phyloP scores from a whole-genome alignment of 2,329 filamentous ascomycete genomes.

The Talaromyces albobiverticillius region DNA sequence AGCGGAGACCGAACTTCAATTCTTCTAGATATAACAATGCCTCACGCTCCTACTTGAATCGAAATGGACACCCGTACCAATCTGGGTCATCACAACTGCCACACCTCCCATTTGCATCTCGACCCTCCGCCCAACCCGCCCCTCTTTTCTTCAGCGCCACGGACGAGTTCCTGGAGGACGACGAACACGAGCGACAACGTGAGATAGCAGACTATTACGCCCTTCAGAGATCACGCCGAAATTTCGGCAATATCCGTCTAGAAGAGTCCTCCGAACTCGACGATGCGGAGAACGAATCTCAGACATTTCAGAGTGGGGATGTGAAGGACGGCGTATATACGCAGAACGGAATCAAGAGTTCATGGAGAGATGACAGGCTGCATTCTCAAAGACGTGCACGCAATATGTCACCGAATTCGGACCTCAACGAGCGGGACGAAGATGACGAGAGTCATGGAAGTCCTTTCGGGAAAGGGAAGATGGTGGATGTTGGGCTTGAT shows the following conservation, averaged over 20 bases:
- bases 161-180: conserved; percentile 88
- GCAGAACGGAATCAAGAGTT: conserved; percentile 54
- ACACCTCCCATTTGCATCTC: conserved; percentile 75
- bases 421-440: conserved; percentile 32
- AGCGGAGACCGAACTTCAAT: conserved; percentile 41
- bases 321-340: conserved; percentile 37
- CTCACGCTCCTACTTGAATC: conserved; percentile 50
- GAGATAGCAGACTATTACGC: conserved; percentile 95
- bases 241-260: conserved; percentile 79
- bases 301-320: conserved; percentile 52
- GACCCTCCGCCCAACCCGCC: conserved; percentile 73
- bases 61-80: conserved; percentile 75
- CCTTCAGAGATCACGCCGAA: conserved; percentile 80
- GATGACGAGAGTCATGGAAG: conserved; percentile 31
- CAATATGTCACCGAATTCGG: conserved; percentile 19
- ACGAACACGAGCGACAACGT: conserved; percentile 83
- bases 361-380: conserved; percentile 52
- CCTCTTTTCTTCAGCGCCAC: conserved; percentile 92
- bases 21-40: conserved; percentile 45
- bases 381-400: conserved; percentile 36
- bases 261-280: conserved; percentile 84
- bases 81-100: conserved; percentile 67
- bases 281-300: conserved; percentile 61
- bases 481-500: conserved; percentile 86
- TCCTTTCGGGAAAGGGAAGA: conserved; percentile 55